phyloP scores from a whole-genome alignment of 164 flowering plant species.

The Warburgia ugandensis region DNA sequence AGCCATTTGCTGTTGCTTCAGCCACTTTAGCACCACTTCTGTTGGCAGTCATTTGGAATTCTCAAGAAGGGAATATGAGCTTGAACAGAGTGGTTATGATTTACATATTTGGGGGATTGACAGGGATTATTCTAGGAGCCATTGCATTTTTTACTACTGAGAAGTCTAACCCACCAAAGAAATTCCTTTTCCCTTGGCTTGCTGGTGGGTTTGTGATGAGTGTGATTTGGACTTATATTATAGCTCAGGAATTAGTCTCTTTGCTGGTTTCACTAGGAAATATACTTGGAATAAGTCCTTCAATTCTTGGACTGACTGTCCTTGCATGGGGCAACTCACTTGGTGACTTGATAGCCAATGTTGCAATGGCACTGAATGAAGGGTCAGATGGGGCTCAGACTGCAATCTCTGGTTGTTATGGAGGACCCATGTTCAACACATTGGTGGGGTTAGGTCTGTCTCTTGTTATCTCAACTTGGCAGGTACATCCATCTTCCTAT shows the following conservation, averaged over 20 bases:
- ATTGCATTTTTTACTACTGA: conserved; percentile 25
- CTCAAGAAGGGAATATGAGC: conserved; percentile 11
- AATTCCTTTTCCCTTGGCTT: conserved; percentile 39
- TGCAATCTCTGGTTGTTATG: conserved; percentile 45
- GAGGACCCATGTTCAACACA: conserved; percentile 48
- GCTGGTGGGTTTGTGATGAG: conserved; percentile 56
- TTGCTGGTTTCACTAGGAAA: conserved; percentile 37
- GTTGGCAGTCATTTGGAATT: conserved; percentile 29
- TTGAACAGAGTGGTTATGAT: conserved; percentile 6
- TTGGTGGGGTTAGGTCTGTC: conserved; percentile 44
- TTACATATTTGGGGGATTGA: conserved; percentile 15
- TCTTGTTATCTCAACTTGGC: conserved; percentile 34
- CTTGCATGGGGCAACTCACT: conserved; percentile 59
- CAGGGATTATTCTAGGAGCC: conserved; percentile 26
- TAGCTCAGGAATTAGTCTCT: conserved; percentile 45
- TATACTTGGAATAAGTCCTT: conserved; percentile 32
- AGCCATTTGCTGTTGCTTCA: conserved; percentile 36
- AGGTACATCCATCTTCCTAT: conserved; percentile 20
- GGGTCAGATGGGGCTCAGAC: conserved; percentile 36
- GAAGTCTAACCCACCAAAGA: conserved; percentile 30
- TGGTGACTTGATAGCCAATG: conserved; percentile 45
- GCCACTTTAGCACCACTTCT: conserved; percentile 38
- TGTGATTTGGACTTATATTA: conserved; percentile 45
- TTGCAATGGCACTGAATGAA: conserved; percentile 35
- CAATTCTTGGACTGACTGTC: conserved; percentile 40